phyloP scores from a whole-genome alignment of 495 filamentous ascomycete species.

The Xylaria grammica region DNA sequence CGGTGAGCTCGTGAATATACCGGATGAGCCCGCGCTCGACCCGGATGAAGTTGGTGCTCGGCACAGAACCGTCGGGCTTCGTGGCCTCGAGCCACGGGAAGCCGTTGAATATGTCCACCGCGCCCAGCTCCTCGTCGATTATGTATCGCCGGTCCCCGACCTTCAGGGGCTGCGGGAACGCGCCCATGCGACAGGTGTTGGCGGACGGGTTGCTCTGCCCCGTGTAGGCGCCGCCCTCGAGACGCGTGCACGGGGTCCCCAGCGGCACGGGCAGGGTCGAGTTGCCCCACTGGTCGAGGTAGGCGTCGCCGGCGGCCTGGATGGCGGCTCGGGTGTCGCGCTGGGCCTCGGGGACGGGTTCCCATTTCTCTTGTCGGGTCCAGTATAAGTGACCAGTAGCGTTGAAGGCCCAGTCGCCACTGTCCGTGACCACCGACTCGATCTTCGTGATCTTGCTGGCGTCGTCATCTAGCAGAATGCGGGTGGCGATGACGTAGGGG shows the following conservation, averaged over 20 bases:
- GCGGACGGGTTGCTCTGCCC: slow-evolving; percentile 30
- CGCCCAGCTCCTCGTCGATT: slow-evolving; percentile 52
- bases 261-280: slow-evolving; percentile 49
- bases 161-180: slow-evolving; percentile 24
- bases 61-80: slow-evolving; percentile 26
- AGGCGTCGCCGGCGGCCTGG: slow-evolving; percentile 53
- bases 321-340: slow-evolving; percentile 45
- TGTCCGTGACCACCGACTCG: slow-evolving; percentile 43
- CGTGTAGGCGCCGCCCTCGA: slow-evolving; percentile 54
- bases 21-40: slow-evolving; percentile 44
- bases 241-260: slow-evolving; percentile 52
- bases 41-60: slow-evolving; percentile 31
- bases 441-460: slow-evolving; percentile 35
- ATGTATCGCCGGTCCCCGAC: slow-evolving; percentile 44
- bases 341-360: slow-evolving; percentile 41
- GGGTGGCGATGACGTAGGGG: slow-evolving; percentile 49
- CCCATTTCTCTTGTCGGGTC: slow-evolving; percentile 47
- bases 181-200: slow-evolving; percentile 44
- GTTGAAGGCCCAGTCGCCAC: slow-evolving; percentile 47
- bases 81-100: slow-evolving; percentile 47
- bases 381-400: slow-evolving; percentile 42
- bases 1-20: slow-evolving; percentile 48
- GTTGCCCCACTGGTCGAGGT: slow-evolving; percentile 50
- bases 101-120: slow-evolving; percentile 46
- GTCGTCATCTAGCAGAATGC: slow-evolving; percentile 38